Evolutionary conservation across 371 early-diverging fungal genomes (phyloP), one percentile per base, ranked within the genome.

Genomic region (Rhizopus sp.): DNA sequence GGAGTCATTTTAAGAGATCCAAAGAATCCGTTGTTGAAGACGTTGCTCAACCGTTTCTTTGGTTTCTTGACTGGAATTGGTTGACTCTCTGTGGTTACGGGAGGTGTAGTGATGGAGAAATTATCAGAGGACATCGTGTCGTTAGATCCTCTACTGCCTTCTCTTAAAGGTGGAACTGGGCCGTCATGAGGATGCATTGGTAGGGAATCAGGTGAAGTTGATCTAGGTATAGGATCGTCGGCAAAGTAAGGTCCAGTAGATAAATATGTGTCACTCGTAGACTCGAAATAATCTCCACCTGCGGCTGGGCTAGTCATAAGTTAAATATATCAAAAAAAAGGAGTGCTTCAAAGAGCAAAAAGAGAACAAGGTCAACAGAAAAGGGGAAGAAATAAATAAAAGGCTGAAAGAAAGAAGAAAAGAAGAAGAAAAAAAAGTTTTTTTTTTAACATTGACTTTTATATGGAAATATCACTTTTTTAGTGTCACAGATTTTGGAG

Each of bases 401-500:
- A 45, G 8, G 4, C 12, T 35, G 4, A 55, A 13, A 34, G 16
- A 46, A 39, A 39, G 30, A 52, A 47, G 33, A n/a, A n/a, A n/a
- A n/a, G n/a, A n/a, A n/a, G n/a, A n/a, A n/a, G 37, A 6, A n/a
- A 38, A 46, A 42, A 35, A 15, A 29, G 31, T 32, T 49, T 38
- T 50, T n/a, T n/a, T n/a, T 50, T 35, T 23, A 29, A 4, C 16
- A n/a, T 15, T 5, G 37, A 9, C 16, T 48, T 33, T 32, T 15
- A 50, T 40, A 31, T 46, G 7, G 37, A 38, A 52, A 38, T 23
- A 47, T 16, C 17, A 29, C 46, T 42, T 42, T 52, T 17, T 53
- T 61, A 35, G 61, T 61, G 54, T 53, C 55, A 61, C 61, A 55
- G 61, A 55, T 61, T 55, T 44, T 55, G 50, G 61, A 55, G 61